Conservation (phyloP, 495 filamentous ascomycete species). For the Neurospora sp. region DNA sequence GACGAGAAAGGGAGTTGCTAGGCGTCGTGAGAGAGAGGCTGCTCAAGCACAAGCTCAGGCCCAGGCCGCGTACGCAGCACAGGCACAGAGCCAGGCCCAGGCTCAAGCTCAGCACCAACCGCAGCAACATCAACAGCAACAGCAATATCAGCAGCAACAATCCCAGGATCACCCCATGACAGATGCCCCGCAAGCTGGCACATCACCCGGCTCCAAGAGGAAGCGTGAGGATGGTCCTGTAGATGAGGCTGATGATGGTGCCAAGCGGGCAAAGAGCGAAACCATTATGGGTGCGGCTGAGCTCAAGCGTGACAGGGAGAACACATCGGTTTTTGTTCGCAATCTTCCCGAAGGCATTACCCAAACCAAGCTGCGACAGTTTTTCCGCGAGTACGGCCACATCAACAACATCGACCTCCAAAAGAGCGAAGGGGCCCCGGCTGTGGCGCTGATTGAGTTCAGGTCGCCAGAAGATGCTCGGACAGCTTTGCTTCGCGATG, state of each 20-base stretch:
- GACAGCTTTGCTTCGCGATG: constrained; percentile 67
- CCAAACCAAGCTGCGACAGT: constrained; percentile 67
- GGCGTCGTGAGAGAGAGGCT: constrained; percentile 57
- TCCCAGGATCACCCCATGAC: constrained; percentile 19
- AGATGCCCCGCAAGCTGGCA: constrained; percentile 11
- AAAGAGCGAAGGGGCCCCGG: constrained; percentile 46
- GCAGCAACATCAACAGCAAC: not conserved
- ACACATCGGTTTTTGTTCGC: constrained; percentile 71
- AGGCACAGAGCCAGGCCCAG: constrained; percentile 11
- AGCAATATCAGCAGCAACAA: constrained; percentile 1
- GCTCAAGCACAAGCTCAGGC: constrained; percentile 32
- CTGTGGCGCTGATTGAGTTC: constrained; percentile 77
- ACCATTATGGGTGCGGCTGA: constrained; percentile 28
- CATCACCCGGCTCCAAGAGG: constrained; percentile 46
- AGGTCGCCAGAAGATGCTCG: constrained; percentile 66
- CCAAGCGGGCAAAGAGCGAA: constrained; percentile 49
- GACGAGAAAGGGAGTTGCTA: constrained; percentile 49
- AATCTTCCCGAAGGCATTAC: constrained; percentile 61
- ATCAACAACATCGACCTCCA: constrained; percentile 66
- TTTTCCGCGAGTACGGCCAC: constrained; percentile 80
- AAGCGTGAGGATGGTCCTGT: constrained; percentile 51
- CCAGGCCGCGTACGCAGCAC: constrained; percentile 8
- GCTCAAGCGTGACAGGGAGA: constrained; percentile 75
- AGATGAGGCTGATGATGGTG: constrained; percentile 31
- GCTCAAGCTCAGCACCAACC: constrained; percentile 9